Base-by-base conservation (phyloP, 495 filamentous ascomycete genomes). In the Penicillium longicatenatum region DNA sequence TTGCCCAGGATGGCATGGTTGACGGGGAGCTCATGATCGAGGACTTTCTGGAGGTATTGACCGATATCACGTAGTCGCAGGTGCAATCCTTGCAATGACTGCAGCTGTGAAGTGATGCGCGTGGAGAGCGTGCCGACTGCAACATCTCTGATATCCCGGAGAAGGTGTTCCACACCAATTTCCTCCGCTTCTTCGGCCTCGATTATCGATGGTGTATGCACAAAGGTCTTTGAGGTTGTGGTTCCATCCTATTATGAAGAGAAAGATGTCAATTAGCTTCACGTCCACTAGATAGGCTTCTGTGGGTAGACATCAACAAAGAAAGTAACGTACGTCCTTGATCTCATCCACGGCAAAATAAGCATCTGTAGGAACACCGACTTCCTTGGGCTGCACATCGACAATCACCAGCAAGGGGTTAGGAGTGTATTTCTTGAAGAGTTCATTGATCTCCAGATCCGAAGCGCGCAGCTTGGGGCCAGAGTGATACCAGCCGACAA, bases 321-420 rank as follows among this genome's bases (percentile, higher is more conserved):
- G 10, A 30, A 44, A 44, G 55, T 7, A 9, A 81, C 90, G 65
- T 83, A 98, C 94, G 83, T 98, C 94, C 80, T 97, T 97, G 79
- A 98, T 98, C 82, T 98, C 94, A 72, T 98, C 94, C 35, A 98
- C 91, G 16, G 95, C 94, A 81, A 98, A 98, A 77, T 98, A 98
- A 20, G 94, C 95, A 79, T 98, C 94, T 54, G 94, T 98, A 22
- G 94, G 94, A 39, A 98, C 95, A 56, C 95, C 95, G 42, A 96
- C 88, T 73, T 97, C 94, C 80, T 97, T 98, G 14, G 94, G 95
- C 72, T 98, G 93, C 57, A 98, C 95, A 71, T 98, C 95, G 61
- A 98, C 93, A 74, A 98, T 98, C 73, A 97, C 93, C 52, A 98
- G 82, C 68, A 98, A 77, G 21, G 94, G 94, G 68, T 98, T 95